Evolutionary conservation across 2,329 filamentous ascomycete species (phyloP).

Genomic region (Talaromyces amestolkiae): DNA sequence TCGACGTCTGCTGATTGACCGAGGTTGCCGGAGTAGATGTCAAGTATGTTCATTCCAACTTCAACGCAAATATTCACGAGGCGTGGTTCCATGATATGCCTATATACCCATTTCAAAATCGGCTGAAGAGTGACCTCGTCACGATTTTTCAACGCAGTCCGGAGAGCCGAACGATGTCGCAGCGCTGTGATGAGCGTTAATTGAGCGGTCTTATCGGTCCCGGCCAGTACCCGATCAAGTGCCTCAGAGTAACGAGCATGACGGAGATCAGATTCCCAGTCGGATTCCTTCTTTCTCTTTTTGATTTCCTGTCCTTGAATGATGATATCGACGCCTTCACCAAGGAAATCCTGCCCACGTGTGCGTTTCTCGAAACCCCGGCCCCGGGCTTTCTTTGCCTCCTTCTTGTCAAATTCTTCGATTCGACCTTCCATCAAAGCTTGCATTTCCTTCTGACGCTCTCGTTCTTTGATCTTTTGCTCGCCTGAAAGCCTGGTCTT

Average conservation of each 20-base stretch:
- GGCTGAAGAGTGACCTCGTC: conserved; percentile 80
- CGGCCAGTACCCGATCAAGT: conserved; percentile 72
- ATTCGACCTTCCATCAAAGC: conserved; percentile 74
- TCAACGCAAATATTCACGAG: conserved; percentile 80
- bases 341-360: conserved; percentile 73
- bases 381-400: conserved; percentile 65
- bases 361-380: conserved; percentile 61
- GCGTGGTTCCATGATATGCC: conserved; percentile 76
- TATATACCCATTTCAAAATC: conserved; percentile 77
- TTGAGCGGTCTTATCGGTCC: conserved; percentile 58
- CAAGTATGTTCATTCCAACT: conserved; percentile 75
- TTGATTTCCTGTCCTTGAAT: conserved; percentile 67
- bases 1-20: conserved; percentile 72
- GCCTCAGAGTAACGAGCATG: conserved; percentile 74
- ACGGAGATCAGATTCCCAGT: conserved; percentile 80
- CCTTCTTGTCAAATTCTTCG: conserved; percentile 71
- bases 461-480: conserved; percentile 71
- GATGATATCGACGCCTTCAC: conserved; percentile 82
- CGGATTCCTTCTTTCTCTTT: conserved; percentile 63
- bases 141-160: conserved; percentile 73
- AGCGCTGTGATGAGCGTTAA: conserved; percentile 80
- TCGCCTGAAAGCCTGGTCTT: conserved; percentile 82
- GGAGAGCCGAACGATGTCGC: conserved; percentile 80
- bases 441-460: conserved; percentile 80
- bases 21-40: conserved; percentile 80